Evolutionary conservation across 805 yeast species (phyloP).

Genomic region (Kazachstania viticola): DNA sequence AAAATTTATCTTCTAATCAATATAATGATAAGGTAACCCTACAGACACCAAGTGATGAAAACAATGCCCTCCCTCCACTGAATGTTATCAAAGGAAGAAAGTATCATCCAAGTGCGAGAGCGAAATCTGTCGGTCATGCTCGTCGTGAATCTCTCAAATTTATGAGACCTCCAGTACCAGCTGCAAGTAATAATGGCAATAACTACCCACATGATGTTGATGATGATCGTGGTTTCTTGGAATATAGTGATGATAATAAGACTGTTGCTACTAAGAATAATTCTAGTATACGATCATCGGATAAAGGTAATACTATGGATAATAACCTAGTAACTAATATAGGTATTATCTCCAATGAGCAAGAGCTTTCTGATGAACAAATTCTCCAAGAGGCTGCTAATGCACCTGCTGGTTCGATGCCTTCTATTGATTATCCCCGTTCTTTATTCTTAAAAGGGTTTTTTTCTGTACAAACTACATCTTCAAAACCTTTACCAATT

Average conservation of each 20-base stretch:
- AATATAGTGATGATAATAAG: constrained; percentile 37
- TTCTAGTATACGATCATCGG: background rate
- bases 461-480: constrained; percentile 88
- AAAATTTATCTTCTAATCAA: constrained; percentile 4
- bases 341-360: background rate
- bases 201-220: constrained; percentile 25
- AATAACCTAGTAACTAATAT: background rate
- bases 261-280: constrained; percentile 19
- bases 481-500: constrained; percentile 82
- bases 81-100: constrained; percentile 23
- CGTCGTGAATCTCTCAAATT: constrained; percentile 47
- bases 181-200: constrained; percentile 11
- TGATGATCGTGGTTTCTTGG: constrained; percentile 35
- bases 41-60: constrained; percentile 7
- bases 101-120: constrained; percentile 75
- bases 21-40: constrained; percentile 1
- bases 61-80: constrained; percentile 15
- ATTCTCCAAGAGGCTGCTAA: constrained; percentile 37
- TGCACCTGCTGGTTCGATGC: constrained; percentile 75
- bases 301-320: background rate
- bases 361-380: constrained; percentile 34
- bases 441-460: constrained; percentile 87
- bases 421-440: constrained; percentile 86
- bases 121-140: constrained; percentile 65
- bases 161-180: constrained; percentile 25